Percentiles rank a stretch among this genome's conserved stretches.
Evolutionary conservation across 2,329 filamentous ascomycete species (phyloP).

Genomic region (Paraconiothyrium sp.): DNA sequence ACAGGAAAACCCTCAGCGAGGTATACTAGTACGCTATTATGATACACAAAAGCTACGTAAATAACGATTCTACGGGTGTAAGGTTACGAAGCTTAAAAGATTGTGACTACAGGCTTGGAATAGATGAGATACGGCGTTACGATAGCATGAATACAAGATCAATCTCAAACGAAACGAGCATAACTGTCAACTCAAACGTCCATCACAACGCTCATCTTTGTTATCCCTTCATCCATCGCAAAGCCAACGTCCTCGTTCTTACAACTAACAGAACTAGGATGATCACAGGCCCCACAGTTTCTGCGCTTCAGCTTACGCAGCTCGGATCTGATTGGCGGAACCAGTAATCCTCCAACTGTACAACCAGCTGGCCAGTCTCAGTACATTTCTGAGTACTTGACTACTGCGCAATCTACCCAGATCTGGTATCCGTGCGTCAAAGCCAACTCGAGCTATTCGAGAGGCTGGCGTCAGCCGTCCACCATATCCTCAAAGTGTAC

Average conservation of each 20-base stretch:
- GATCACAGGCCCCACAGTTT: no score
- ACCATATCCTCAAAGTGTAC: no score
- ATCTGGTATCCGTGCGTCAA: not conserved
- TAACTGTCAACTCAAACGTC: not conserved
- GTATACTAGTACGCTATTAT: conserved; percentile 36
- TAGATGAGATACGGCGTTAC: not conserved
- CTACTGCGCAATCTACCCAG: not conserved
- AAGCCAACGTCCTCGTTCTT: no score
- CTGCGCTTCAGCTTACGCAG: no score
- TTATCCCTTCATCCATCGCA: not conserved
- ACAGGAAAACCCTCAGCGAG: conserved; percentile 43
- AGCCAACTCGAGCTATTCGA: not conserved
- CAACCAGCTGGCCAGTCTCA: not conserved
- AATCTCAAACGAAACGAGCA: not conserved
- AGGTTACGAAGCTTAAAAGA: not conserved
- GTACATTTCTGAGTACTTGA: no score
- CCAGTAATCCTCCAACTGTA: not conserved
- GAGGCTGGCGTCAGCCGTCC: conserved; percentile 1
- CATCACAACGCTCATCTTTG: not conserved
- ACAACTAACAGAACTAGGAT: no score
- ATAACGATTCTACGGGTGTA: not conserved
- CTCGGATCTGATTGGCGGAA: not conserved
- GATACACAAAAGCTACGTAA: not conserved
- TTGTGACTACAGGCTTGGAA: not conserved
- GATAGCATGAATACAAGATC: not conserved